Evolutionary conservation across 805 yeast genomes (phyloP).

Genomic region (Candida ovalis): DNA sequence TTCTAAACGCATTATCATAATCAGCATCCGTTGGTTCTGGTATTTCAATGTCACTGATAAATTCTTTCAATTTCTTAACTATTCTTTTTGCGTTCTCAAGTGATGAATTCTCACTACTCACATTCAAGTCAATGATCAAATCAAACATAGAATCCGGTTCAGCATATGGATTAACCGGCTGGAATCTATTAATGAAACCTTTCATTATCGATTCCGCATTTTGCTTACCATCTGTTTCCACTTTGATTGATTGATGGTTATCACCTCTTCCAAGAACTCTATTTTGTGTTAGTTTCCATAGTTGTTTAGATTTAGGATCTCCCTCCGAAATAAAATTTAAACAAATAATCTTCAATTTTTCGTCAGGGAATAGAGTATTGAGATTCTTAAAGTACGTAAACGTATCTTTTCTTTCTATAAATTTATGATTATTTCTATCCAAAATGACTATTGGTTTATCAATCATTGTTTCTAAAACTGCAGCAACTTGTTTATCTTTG

Average conservation of each 20-base stretch:
- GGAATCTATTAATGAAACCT: constrained; percentile 69
- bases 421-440: constrained; percentile 81
- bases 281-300: constrained; percentile 50
- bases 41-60: constrained; percentile 41
- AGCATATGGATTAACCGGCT: constrained; percentile 43
- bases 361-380: constrained; percentile 41
- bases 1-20: constrained; percentile 43
- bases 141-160: constrained; percentile 71
- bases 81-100: constrained; percentile 45
- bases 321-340: constrained; percentile 54
- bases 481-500: constrained; percentile 46
- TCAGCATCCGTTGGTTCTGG: constrained; percentile 38
- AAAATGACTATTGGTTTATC: constrained; percentile 53
- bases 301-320: constrained; percentile 20
- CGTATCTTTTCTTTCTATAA: constrained; percentile 63
- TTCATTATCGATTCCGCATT: constrained; percentile 61
- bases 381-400: constrained; percentile 47
- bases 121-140: constrained; percentile 53
- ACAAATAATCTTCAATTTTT: constrained; percentile 57
- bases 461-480: constrained; percentile 39
- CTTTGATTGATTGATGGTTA: constrained; percentile 80
- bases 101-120: constrained; percentile 40
- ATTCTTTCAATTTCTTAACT: constrained; percentile 33
- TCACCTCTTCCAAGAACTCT: constrained; percentile 75
- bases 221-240: constrained; percentile 39